phyloP scores from a whole-genome alignment of 225 moss, liverwort and hornwort species.

The Pseudoscleropodium purum region DNA sequence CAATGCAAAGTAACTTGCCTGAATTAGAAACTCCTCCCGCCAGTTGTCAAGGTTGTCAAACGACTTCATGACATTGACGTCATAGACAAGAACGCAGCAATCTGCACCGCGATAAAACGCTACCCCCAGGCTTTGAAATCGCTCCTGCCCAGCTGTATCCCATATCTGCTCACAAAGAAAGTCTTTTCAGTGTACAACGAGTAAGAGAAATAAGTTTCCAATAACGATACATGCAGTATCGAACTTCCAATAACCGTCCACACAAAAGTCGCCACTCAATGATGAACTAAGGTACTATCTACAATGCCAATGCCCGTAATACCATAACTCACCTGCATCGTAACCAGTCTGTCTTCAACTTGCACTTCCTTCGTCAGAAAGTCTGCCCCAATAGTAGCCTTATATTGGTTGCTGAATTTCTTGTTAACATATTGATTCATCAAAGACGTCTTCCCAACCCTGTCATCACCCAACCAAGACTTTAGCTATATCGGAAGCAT shows the following conservation, averaged over 20 bases:
- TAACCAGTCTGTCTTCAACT: conserved; percentile 97
- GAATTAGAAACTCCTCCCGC: conserved; percentile 95
- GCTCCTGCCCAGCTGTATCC: conserved; percentile 98
- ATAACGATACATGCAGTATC: not conserved
- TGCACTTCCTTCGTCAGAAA: conserved; percentile 97
- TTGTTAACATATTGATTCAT: conserved; percentile 99
- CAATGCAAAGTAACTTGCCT: conserved; percentile 30
- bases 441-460: conserved; percentile 98
- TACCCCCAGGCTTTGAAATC: conserved; percentile 92
- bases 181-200: not conserved
- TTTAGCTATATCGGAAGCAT: not conserved
- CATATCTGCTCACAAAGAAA: conserved; percentile 50
- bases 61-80: conserved; percentile 96
- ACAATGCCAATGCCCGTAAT: not conserved
- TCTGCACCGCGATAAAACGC: conserved; percentile 97
- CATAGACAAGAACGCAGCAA: conserved; percentile 94
- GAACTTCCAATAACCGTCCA: not conserved
- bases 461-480: conserved; percentile 9
- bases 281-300: not conserved
- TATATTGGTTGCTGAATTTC: conserved; percentile 99
- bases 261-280: not conserved
- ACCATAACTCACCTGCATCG: conserved; percentile 67
- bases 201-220: not conserved
- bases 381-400: conserved; percentile 97
- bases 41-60: conserved; percentile 94